A percentile compares a stretch with the other conserved stretches of the same genome.
These are phyloP conservation scores for Mucor indicus DNA, from an alignment of 371 early-diverging fungal genomes.

Conservation along the genomic window DNA sequence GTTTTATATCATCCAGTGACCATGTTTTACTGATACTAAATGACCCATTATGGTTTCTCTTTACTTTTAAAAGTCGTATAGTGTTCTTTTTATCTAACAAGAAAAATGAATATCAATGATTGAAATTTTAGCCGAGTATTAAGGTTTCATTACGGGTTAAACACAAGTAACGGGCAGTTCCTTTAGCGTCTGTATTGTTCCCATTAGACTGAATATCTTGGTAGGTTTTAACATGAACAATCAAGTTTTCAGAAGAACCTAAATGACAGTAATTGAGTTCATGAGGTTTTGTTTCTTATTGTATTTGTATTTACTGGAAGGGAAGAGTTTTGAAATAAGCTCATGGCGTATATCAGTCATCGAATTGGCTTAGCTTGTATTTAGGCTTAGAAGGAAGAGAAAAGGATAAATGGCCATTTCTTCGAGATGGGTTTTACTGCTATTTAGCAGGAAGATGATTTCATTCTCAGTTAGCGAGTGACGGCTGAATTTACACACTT, in stretches of 20 bases:
- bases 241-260: conserved; percentile 34
- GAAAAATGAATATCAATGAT: no score
- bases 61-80: conserved; percentile 54
- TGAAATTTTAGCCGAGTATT: no score
- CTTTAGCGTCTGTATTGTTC: conserved; percentile 29
- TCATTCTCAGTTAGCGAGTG: no score
- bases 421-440: no score
- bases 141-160: conserved; percentile 50
- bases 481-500: no score
- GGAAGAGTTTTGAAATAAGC: conserved; percentile 37
- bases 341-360: conserved; percentile 44
- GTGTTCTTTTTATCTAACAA: conserved; percentile 43
- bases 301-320: conserved; percentile 23
- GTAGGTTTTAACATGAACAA: conserved; percentile 47
- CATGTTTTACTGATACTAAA: conserved; percentile 58
- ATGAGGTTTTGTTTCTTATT: not conserved
- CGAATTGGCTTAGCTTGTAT: no score
- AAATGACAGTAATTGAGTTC: not conserved
- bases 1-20: conserved; percentile 57
- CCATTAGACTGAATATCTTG: conserved; percentile 48
- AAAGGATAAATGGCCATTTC: no score
- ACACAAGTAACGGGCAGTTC: conserved; percentile 49
- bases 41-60: conserved; percentile 52
- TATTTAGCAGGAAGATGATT: no score
- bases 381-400: no score